Conservation (phyloP, 1,284 basidiomycete genomes). For the Cryptococcus amylolentus region DNA sequence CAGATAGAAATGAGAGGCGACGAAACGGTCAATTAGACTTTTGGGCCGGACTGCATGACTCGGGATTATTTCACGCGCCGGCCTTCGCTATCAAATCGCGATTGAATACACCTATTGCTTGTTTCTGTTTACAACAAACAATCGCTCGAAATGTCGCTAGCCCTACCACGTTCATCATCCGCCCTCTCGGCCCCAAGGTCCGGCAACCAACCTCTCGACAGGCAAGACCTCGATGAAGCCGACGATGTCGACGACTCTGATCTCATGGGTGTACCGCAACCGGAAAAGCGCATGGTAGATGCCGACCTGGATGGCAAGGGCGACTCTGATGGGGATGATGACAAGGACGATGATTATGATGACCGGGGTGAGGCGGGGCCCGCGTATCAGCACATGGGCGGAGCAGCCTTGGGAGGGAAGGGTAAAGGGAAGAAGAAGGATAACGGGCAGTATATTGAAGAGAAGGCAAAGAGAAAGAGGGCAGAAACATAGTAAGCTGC, state of each 20-base stretch:
- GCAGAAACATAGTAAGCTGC: slow-evolving; percentile 14
- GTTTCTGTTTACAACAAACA: not conserved
- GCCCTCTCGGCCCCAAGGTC: slow-evolving; percentile 3
- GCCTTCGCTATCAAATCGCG: not conserved
- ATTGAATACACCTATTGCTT: not conserved
- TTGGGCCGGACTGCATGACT: not conserved
- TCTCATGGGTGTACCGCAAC: slow-evolving; percentile 12
- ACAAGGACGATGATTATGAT: slow-evolving; percentile 9
- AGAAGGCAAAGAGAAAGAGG: slow-evolving; percentile 13
- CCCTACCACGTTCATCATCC: slow-evolving; percentile 5
- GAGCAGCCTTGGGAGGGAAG: not conserved
- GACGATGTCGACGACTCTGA: slow-evolving; percentile 24
- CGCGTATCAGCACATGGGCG: not conserved
- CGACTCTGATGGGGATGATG: slow-evolving; percentile 12
- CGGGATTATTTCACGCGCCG: not conserved
- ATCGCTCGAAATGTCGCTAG: slow-evolving; percentile 9
- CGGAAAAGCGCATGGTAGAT: slow-evolving; percentile 9
- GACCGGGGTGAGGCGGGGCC: not conserved
- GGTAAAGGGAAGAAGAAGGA: slow-evolving; percentile 5
- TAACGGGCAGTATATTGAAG: slow-evolving; percentile 8
- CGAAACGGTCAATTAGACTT: no score
- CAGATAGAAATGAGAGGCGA: no score
- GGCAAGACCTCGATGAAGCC: slow-evolving; percentile 17
- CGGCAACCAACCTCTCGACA: slow-evolving; percentile 4
- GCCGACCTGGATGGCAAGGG: slow-evolving; percentile 16